Conservation (phyloP, 2,329 filamentous ascomycete genomes). For the Pestalotiopsis sp. region DNA sequence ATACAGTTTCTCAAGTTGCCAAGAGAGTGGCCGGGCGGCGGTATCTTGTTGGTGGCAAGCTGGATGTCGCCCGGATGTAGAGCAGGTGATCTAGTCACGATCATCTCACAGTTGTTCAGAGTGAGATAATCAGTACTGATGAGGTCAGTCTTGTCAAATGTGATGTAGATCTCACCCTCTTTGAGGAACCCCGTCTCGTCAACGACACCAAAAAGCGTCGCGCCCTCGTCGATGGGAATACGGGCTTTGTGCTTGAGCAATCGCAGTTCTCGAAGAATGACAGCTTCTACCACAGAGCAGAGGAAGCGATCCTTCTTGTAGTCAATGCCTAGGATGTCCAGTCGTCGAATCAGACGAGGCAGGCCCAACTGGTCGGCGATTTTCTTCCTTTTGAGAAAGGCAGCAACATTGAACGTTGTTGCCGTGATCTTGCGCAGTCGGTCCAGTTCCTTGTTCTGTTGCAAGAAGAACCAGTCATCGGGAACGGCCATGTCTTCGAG, state of each 20-base stretch:
- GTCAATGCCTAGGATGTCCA: slow-evolving; percentile 61
- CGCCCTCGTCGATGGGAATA: slow-evolving; percentile 70
- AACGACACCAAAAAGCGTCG: slow-evolving; percentile 82
- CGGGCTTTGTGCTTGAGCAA: slow-evolving; percentile 78
- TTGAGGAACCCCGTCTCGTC: slow-evolving; percentile 74
- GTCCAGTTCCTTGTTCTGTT: slow-evolving; percentile 66
- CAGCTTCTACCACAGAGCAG: slow-evolving; percentile 69
- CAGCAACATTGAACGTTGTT: slow-evolving; percentile 62
- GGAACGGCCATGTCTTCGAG: slow-evolving; percentile 75
- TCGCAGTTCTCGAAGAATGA: slow-evolving; percentile 70
- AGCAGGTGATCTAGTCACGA: slow-evolving; percentile 79
- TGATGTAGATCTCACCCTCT: slow-evolving; percentile 70
- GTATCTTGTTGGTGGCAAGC: slow-evolving; percentile 62
- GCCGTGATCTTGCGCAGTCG: slow-evolving; percentile 62
- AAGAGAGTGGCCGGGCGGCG: slow-evolving; percentile 62
- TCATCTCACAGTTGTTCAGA: slow-evolving; percentile 44
- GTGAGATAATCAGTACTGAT: slow-evolving; percentile 28
- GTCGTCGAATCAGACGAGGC: slow-evolving; percentile 61
- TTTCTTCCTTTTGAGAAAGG: slow-evolving; percentile 64
- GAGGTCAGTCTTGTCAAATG: slow-evolving; percentile 46
- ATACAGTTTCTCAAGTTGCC: slow-evolving; percentile 70
- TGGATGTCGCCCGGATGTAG: slow-evolving; percentile 84
- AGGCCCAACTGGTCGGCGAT: slow-evolving; percentile 65
- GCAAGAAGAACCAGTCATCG: slow-evolving; percentile 58
- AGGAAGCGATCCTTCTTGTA: slow-evolving; percentile 73